Percentiles rank a stretch among this genome's conserved stretches.
phyloP scores from a whole-genome alignment of 805 yeast genomes.

The Candida dajiaensis region DNA sequence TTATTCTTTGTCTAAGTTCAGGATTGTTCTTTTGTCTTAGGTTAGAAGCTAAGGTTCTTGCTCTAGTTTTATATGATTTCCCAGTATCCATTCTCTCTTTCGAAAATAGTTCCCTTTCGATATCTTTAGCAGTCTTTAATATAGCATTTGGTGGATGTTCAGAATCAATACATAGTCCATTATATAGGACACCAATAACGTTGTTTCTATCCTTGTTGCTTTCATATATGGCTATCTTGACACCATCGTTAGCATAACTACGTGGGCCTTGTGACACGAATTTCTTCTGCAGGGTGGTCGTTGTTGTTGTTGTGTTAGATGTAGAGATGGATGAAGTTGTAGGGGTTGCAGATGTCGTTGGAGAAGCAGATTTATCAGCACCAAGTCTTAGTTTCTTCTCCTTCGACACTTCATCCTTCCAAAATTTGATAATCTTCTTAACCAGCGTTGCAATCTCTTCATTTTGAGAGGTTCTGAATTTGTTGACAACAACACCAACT shows the following conservation, averaged over 20 bases:
- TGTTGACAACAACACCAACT: constrained; percentile 96
- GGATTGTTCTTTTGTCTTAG: constrained; percentile 88
- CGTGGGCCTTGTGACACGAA: constrained; percentile 53
- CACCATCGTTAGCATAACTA: constrained; percentile 76
- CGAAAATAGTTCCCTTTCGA: constrained; percentile 67
- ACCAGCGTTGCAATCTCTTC: constrained; percentile 65
- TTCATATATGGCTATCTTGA: constrained; percentile 61
- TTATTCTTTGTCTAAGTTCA: constrained; percentile 64
- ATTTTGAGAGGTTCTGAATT: constrained; percentile 64
- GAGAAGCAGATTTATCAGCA: constrained; percentile 5
- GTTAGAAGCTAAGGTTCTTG: constrained; percentile 83
- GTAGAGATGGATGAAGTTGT: constrained; percentile 7
- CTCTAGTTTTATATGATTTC: constrained; percentile 64
- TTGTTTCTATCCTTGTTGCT: constrained; percentile 72
- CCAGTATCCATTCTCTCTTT: constrained; percentile 52
- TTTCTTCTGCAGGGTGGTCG: constrained; percentile 25
- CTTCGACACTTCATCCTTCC: constrained; percentile 84
- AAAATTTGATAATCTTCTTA: constrained; percentile 71
- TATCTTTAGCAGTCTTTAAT: constrained; percentile 55
- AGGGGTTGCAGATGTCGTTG: constrained; percentile 1
- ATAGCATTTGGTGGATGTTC: constrained; percentile 54
- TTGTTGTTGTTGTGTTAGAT: background rate
- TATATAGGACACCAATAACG: constrained; percentile 77
- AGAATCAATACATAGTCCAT: constrained; percentile 83
- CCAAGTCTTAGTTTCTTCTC: constrained; percentile 37